Evolutionary conservation across 2,329 filamentous ascomycete species (phyloP).

Genomic region (Orbilia ellipsospora): DNA sequence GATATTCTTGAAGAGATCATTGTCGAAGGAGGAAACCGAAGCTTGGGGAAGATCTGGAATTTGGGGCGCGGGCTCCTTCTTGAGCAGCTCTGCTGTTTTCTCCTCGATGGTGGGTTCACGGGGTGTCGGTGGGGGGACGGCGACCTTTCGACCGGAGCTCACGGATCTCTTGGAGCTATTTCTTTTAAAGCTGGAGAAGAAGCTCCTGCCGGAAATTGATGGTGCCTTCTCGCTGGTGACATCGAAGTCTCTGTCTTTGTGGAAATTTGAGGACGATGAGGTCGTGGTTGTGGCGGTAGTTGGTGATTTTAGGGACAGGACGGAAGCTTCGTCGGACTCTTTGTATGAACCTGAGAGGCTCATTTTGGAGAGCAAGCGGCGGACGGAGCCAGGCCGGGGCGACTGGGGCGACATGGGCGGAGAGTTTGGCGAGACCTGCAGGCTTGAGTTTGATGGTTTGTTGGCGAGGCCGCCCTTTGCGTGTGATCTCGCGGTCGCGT

Average conservation of each 20-base stretch:
- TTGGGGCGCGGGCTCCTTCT: conserved; percentile 46
- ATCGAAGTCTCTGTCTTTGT: conserved; percentile 39
- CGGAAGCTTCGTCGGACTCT: conserved; percentile 52
- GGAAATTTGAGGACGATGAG: conserved; percentile 23
- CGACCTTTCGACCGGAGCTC: conserved; percentile 37
- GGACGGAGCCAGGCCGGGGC: conserved; percentile 46
- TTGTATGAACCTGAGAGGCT: conserved; percentile 53
- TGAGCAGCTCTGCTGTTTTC: conserved; percentile 37
- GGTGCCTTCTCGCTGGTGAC: conserved; percentile 42
- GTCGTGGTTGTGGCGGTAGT: conserved; percentile 23
- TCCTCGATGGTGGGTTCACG: conserved; percentile 43
- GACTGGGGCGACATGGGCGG: conserved; percentile 53
- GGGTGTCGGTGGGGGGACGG: conserved; percentile 29
- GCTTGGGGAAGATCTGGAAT: conserved; percentile 48
- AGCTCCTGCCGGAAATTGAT: conserved; percentile 44
- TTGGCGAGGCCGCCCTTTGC: conserved; percentile 23
- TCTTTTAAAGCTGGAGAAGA: conserved; percentile 54
- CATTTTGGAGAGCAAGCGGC: conserved; percentile 51
- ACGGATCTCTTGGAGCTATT: conserved; percentile 54
- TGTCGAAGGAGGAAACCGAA: conserved; percentile 45
- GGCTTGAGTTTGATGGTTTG: conserved; percentile 45
- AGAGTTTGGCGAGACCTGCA: conserved; percentile 51
- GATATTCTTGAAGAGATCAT: conserved; percentile 52
- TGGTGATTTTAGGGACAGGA: conserved; percentile 49
- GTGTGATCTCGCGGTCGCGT: conserved; percentile 22